Base-by-base conservation (phyloP, 106 monocot species). In the Allium fistulosum region DNA sequence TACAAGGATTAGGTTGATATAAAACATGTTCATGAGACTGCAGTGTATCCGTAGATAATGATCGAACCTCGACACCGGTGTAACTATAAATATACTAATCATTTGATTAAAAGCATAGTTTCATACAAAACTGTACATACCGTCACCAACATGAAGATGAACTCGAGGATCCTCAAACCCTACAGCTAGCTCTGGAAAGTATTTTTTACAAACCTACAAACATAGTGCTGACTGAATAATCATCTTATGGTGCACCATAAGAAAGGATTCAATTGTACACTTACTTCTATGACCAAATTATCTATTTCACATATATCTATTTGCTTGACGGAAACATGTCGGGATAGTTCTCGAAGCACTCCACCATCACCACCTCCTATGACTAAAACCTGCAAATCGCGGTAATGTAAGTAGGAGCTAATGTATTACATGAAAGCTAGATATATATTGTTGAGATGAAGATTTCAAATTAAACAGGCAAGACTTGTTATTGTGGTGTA, bases 231-330 rank as follows among this genome's bases (percentile, higher is more conserved):
- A 76, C 4, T 18, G 69, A 26, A 68, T 53, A 69, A 48, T 18
- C 47, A 53, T 70, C 58, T 0, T 12, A 68, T 1, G 27, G 17
- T 11, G 62, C 49, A 11, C 47, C 52, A 17, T 15, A 73, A 11
- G 13, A 46, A 53, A 55, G 7, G 63, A 26, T 67, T 28, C 15
- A 6, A 7, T 51, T 55, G 51, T 47, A 26, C 56, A 56, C 78
- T 78, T 80, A 90, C 94, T 71, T 87, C 84, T 56, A 94, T 94
- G 56, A 94, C 94, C 78, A 94, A 59, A 63, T 83, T 77, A 66
- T 94, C 94, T 82, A 94, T 94, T 82, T 94, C 94, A 80, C 94
- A 94, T 53, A 94, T 94, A 80, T 94, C 90, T 45, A 94, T 83
- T 27, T 74, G 37, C 60, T 90, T 82, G 51, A 94, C 94, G 14